Percentiles rank a stretch among this genome's conserved stretches.
Evolutionary conservation across 148 eudicot species (phyloP).

Genomic region (Camellia granthamiana): DNA sequence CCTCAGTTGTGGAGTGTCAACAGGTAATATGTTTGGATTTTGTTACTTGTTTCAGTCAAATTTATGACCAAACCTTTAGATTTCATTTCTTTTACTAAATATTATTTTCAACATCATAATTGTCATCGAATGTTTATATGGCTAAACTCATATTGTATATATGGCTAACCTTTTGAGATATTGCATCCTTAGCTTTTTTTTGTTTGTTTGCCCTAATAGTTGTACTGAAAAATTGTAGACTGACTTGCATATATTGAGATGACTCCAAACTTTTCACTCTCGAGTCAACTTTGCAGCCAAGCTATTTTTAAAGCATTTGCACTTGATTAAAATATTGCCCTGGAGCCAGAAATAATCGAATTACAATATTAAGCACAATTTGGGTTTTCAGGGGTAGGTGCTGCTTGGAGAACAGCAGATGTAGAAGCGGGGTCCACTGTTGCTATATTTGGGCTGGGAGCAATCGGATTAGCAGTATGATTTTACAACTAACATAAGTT

Average conservation of each 20-base stretch:
- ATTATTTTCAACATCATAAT: not conserved
- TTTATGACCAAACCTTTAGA: not conserved
- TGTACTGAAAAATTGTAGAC: not conserved
- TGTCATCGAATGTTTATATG: not conserved
- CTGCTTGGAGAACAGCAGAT: constrained; percentile 78
- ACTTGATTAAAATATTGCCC: not conserved
- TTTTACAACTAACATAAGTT: not conserved
- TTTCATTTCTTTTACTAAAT: too few species aligned
- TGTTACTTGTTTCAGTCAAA: not conserved
- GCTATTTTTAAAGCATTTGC: not conserved
- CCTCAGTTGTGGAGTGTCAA: constrained; percentile 86
- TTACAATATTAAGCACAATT: not conserved
- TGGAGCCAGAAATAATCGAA: not conserved
- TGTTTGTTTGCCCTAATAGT: not conserved
- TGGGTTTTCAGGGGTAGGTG: constrained; percentile 68
- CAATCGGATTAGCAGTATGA: constrained; percentile 85
- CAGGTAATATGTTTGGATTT: constrained; percentile 44
- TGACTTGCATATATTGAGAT: not conserved
- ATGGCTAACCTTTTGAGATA: not conserved
- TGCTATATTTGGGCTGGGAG: constrained; percentile 85
- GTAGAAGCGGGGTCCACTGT: constrained; percentile 84
- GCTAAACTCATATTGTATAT: not conserved
- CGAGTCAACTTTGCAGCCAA: not conserved
- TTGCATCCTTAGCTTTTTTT: not conserved
- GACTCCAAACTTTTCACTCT: not conserved